A percentile compares a stretch with the other conserved stretches of the same genome.
Evolutionary conservation across 2,329 filamentous ascomycete species (phyloP).

Genomic region (Calonectria montana): DNA sequence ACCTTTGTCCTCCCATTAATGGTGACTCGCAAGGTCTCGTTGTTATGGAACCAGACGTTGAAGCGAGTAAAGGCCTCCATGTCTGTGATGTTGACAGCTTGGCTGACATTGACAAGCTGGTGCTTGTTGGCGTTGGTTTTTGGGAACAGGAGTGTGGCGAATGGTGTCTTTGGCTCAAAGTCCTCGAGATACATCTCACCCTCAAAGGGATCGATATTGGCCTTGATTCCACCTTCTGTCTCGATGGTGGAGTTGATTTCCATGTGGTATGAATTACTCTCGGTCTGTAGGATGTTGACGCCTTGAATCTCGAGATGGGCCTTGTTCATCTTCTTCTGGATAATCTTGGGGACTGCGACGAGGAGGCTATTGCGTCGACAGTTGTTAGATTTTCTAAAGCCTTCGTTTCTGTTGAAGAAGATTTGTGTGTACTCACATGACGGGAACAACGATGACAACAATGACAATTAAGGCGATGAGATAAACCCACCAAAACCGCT

Average conservation of each 20-base stretch:
- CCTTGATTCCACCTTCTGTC: slow-evolving; percentile 63
- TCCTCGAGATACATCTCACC: slow-evolving; percentile 68
- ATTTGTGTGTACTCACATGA: slow-evolving; percentile 63
- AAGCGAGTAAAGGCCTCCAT: slow-evolving; percentile 63
- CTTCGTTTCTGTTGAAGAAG: not conserved
- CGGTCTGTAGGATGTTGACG: slow-evolving; percentile 61
- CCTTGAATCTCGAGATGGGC: slow-evolving; percentile 64
- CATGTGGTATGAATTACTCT: slow-evolving; percentile 59
- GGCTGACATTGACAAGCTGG: slow-evolving; percentile 64
- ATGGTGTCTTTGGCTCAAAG: slow-evolving; percentile 57
- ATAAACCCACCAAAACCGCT: slow-evolving; percentile 71
- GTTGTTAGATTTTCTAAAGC: slow-evolving; percentile 18
- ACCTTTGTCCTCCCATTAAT: slow-evolving; percentile 65
- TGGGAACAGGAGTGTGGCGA: slow-evolving; percentile 64
- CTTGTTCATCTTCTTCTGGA: slow-evolving; percentile 65
- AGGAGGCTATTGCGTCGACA: slow-evolving; percentile 57
- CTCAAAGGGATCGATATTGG: slow-evolving; percentile 61
- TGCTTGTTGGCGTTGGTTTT: slow-evolving; percentile 59
- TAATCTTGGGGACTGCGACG: slow-evolving; percentile 66
- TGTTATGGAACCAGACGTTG: slow-evolving; percentile 65
- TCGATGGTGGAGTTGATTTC: slow-evolving; percentile 67
- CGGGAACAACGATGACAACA: slow-evolving; percentile 65
- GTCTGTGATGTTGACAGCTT: slow-evolving; percentile 60
- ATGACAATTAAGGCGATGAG: slow-evolving; percentile 62
- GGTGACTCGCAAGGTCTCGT: slow-evolving; percentile 61